Conservation (phyloP, 495 filamentous ascomycete genomes). For the Neurospora sp. region DNA sequence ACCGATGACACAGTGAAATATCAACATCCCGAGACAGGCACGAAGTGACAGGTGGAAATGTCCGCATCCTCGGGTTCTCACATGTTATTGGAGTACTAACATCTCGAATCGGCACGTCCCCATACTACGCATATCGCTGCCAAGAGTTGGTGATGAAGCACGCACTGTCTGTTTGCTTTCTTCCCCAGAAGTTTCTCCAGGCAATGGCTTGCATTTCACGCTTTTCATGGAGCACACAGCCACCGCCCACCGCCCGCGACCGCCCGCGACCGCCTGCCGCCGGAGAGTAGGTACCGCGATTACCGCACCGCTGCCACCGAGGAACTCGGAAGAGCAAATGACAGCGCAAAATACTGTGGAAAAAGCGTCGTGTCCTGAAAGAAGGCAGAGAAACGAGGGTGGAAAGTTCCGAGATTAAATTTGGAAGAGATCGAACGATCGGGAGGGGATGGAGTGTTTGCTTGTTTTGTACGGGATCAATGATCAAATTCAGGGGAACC, state of each 20-base stretch:
- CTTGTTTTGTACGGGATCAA: neutral
- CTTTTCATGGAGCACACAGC: no score
- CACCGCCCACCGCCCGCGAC: no score
- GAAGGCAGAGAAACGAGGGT: neutral
- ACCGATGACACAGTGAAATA: neutral
- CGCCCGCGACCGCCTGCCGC: neutral
- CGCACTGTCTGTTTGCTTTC: neutral
- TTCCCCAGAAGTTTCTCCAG: neutral
- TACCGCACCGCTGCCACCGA: no score
- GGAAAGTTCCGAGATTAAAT: neutral
- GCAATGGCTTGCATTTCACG: neutral
- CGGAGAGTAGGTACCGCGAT: neutral
- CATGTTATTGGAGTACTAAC: neutral
- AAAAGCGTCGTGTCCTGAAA: neutral
- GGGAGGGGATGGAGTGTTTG: neutral
- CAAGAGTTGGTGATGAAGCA: neutral
- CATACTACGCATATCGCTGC: neutral
- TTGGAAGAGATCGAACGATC: neutral
- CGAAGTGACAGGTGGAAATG: neutral
- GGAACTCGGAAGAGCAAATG: neutral
- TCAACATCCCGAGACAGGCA: neutral
- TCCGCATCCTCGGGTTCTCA: neutral
- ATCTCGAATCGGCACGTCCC: neutral
- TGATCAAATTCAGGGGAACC: neutral
- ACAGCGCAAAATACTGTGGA: neutral